A percentile compares a stretch with the other conserved stretches of the same genome.
These are phyloP conservation scores for Cardiospermum halicacabum DNA, from an alignment of 345 rosid species.

Conservation along the genomic window DNA sequence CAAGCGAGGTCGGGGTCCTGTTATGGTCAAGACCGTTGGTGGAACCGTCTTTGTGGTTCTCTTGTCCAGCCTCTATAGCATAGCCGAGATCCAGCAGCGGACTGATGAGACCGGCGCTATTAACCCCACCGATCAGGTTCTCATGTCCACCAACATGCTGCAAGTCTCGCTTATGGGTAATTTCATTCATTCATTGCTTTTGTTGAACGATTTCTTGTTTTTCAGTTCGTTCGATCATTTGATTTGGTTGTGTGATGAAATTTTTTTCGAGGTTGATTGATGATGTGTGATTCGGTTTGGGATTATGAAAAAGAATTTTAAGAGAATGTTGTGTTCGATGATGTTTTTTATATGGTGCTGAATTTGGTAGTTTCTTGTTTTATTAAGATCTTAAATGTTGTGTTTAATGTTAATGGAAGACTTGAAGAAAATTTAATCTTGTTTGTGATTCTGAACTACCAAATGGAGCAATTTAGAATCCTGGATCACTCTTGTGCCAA, in stretches of 20 bases:
- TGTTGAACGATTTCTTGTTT: neutral
- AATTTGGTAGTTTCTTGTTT: no score
- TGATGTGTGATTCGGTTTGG: neutral
- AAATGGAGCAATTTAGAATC: neutral
- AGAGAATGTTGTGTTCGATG: neutral
- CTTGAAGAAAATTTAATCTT: neutral
- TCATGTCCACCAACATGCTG: slow-evolving; percentile 65
- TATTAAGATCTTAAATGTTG: neutral
- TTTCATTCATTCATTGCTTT: neutral
- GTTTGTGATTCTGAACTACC: neutral
- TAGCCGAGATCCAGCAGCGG: slow-evolving; percentile 51
- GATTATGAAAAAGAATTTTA: neutral
- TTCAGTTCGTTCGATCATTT: neutral
- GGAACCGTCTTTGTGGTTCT: slow-evolving; percentile 56
- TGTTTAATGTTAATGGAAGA: neutral
- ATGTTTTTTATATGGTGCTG: no score
- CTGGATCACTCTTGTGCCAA: neutral
- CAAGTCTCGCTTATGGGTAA: slow-evolving; percentile 91
- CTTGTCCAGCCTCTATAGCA: slow-evolving; percentile 50
- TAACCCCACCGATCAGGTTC: slow-evolving; percentile 83
- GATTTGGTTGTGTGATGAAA: neutral
- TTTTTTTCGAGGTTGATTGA: neutral
- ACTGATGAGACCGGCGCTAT: slow-evolving; percentile 44
- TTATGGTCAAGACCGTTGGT: slow-evolving; percentile 60
- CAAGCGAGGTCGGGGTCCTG: slow-evolving; percentile 84